phyloP scores from a whole-genome alignment of 345 rosid species.

The Eucalyptus dawsonii region DNA sequence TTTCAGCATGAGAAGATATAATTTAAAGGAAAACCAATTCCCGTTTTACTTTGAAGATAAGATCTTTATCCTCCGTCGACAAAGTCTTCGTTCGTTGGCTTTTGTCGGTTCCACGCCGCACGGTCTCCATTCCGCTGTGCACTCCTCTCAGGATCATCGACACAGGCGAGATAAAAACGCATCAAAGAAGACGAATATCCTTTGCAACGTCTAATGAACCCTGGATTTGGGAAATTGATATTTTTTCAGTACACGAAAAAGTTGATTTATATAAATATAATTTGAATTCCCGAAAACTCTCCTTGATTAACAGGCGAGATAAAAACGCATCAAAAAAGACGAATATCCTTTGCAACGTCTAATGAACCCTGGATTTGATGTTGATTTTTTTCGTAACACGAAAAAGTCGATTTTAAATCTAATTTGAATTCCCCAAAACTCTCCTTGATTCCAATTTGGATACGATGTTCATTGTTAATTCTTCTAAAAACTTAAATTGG shows the following conservation, averaged over 20 bases:
- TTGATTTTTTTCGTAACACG: background rate
- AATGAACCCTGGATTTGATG: background rate
- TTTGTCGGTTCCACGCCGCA: background rate
- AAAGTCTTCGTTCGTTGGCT: background rate
- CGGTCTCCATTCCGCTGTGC: background rate
- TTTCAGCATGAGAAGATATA: background rate
- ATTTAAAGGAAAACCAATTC: background rate
- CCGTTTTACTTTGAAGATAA: background rate
- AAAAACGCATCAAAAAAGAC: background rate
- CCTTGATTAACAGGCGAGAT: background rate
- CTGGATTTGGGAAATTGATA: background rate
- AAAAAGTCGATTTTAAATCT: background rate
- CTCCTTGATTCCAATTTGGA: background rate
- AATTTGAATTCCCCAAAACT: fast-evolving
- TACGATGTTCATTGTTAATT: too few species aligned
- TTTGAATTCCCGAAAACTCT: fast-evolving
- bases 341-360: background rate
- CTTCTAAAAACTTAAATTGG: fast-evolving
- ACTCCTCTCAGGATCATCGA: background rate
- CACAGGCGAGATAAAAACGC: background rate
- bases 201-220: background rate
- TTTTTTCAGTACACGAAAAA: background rate
- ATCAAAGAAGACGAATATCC: background rate
- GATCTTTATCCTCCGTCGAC: background rate
- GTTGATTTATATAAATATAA: background rate